phyloP scores from a whole-genome alignment of 805 yeast genomes.

The Kuraishia piskuri region DNA sequence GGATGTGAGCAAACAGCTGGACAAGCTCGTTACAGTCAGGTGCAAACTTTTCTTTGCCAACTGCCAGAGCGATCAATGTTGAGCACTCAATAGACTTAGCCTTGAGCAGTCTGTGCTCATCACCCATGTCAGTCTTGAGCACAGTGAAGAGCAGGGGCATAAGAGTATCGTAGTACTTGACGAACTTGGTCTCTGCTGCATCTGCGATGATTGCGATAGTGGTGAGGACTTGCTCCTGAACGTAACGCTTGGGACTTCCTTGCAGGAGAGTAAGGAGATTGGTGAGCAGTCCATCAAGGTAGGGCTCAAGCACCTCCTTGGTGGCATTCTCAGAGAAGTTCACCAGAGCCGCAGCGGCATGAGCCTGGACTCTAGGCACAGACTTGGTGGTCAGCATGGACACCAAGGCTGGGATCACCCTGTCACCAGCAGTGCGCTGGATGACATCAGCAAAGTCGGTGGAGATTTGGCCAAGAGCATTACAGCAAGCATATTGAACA shows the following conservation, averaged over 20 bases:
- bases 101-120: constrained; percentile 68
- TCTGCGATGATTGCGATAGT: constrained; percentile 97
- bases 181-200: constrained; percentile 82
- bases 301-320: constrained; percentile 86
- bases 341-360: constrained; percentile 97
- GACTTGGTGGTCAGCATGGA: constrained; percentile 65
- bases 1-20: constrained; percentile 63
- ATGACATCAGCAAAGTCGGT: constrained; percentile 91
- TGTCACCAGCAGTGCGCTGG: constrained; percentile 71
- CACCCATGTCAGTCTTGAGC: constrained; percentile 67
- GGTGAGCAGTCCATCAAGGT: constrained; percentile 69
- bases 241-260: constrained; percentile 74
- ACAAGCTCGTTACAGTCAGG: constrained; percentile 70
- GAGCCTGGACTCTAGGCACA: constrained; percentile 92
- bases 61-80: constrained; percentile 88
- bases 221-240: constrained; percentile 94
- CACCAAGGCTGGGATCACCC: constrained; percentile 82
- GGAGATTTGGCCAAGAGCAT: constrained; percentile 92
- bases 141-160: constrained; percentile 85
- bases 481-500: constrained; percentile 96
- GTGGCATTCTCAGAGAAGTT: constrained; percentile 91
- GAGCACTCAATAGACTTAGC: constrained; percentile 96
- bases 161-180: constrained; percentile 87
- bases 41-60: constrained; percentile 81
- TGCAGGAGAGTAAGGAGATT: constrained; percentile 70